These are phyloP conservation scores for Acrodontium crateriforme DNA, from an alignment of 2,329 filamentous ascomycete genomes.

Conservation along the genomic window DNA sequence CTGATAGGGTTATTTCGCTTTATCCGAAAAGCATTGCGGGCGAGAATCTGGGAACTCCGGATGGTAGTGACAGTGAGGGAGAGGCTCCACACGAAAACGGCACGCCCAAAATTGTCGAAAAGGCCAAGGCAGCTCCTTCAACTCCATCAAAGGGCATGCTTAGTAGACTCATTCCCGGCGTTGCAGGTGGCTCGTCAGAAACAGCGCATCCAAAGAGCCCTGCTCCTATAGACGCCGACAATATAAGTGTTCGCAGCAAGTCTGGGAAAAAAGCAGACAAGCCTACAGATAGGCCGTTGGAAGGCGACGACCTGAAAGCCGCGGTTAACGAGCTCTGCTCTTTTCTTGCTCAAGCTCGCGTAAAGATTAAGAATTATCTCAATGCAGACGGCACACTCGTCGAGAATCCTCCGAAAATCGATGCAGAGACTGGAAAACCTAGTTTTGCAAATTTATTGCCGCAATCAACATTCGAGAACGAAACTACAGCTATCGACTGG, in stretches of 20 bases:
- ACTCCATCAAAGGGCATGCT: constrained; percentile 29
- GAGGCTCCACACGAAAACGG: constrained; percentile 10
- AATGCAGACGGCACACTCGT: constrained; percentile 46
- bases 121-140: constrained; percentile 18
- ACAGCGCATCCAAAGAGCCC: constrained; percentile 46
- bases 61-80: constrained; percentile 27
- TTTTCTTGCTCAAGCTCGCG: constrained; percentile 75
- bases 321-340: constrained; percentile 73
- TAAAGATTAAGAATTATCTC: constrained; percentile 47
- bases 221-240: constrained; percentile 43
- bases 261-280: constrained; percentile 27
- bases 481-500: constrained; percentile 39
- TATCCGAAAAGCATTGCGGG: constrained; percentile 79
- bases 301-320: constrained; percentile 70
- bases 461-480: constrained; percentile 12
- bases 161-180: constrained; percentile 30
- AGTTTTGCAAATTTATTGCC: constrained; percentile 29
- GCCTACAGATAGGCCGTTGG: constrained; percentile 40
- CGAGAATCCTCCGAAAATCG: constrained; percentile 33
- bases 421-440: constrained; percentile 29
- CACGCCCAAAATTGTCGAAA: constrained; percentile 16
- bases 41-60: constrained; percentile 52
- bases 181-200: constrained; percentile 35
- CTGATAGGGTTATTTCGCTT: constrained; percentile 71
- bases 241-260: constrained; percentile 33